Conservation (phyloP, 352 stramenopile species). For the Globisporangium spinosum region DNA sequence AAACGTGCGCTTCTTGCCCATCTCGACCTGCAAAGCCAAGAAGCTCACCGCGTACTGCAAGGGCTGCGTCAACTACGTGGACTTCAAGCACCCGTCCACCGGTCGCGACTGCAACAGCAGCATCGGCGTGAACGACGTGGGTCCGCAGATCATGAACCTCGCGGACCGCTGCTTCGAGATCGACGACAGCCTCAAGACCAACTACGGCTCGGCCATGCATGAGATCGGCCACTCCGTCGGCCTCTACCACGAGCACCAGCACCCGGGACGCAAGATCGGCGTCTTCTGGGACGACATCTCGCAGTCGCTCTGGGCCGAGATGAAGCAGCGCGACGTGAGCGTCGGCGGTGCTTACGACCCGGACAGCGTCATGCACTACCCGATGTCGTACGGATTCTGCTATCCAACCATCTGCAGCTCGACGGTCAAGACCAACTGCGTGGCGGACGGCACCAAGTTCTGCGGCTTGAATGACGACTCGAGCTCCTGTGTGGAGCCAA, state of each 20-base stretch:
- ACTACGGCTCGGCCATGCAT: conserved; percentile 77
- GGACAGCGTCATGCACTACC: conserved; percentile 81
- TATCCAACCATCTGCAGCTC: conserved; percentile 49
- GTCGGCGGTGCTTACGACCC: conserved; percentile 67
- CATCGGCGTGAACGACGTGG: conserved; percentile 64
- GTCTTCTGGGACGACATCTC: conserved; percentile 77
- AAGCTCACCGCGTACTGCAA: conserved; percentile 49
- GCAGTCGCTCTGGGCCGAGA: conserved; percentile 68
- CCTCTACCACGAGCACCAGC: conserved; percentile 83
- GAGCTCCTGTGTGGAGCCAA: conserved; percentile 55
- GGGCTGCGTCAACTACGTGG: conserved; percentile 63
- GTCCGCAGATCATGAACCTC: conserved; percentile 67
- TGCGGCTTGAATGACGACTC: conserved; percentile 71
- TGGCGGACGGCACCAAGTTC: conserved; percentile 49
- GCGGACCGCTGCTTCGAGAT: conserved; percentile 74
- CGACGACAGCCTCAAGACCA: conserved; percentile 67
- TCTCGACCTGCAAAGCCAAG: conserved; percentile 43
- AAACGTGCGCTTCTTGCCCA: conserved; percentile 71
- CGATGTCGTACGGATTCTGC: conserved; percentile 72
- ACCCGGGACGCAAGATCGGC: conserved; percentile 58
- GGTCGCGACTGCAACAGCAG: conserved; percentile 77
- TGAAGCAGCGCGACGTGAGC: conserved; percentile 63
- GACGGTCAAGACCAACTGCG: conserved; percentile 42
- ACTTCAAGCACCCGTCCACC: conserved; percentile 70
- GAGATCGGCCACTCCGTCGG: conserved; percentile 76